Evolutionary conservation across 2,329 filamentous ascomycete genomes (phyloP), one percentile per base, ranked within the genome.

Genomic region (Daldinia sp.): DNA sequence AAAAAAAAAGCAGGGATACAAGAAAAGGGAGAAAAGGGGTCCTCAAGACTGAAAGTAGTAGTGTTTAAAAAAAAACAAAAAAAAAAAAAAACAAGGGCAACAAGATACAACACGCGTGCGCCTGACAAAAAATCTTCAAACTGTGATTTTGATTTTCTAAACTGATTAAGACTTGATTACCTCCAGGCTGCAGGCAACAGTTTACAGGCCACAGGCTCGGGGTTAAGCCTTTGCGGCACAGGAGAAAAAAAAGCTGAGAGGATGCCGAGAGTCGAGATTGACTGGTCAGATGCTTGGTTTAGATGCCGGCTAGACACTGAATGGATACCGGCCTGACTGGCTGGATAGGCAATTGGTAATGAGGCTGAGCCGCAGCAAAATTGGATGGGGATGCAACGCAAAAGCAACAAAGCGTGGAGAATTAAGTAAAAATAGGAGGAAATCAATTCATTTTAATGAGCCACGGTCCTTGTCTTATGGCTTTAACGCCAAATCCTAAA

Each of bases 391-490:
- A 56, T 63, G 63, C 53, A 55, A 67, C 64, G n/a, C n/a, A n/a
- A n/a, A n/a, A n/a, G n/a, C n/a, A n/a, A 60, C 58, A 47, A 63
- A n/a, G 50, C 64, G 64, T 65, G 64, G 64, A 64, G 61, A 61
- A 58, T 39, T 19, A 25, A 59, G 57, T 57, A 60, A 63, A 62
- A 65, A 67, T 62, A 67, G 61, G 61, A 60, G 64, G 60, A 35
- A 27, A 57, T 35, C 41, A n/a, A 17, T 60, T 67, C 64, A 67
- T 64, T 64, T 67, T 62, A 64, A 57, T 58, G 51, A 64, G 29
- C 63, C 63, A 66, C 43, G 57, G 47, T 48, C 56, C 53, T 50
- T 50, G 59, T 52, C 49, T 53, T 29, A 45, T 50, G 55, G 55
- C 32, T 58, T 58, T 61, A 35, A 32, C 45, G 49, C 43, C 51